Evolutionary conservation across 2,329 filamentous ascomycete genomes (phyloP).

Genomic region (Xylaria sp.): DNA sequence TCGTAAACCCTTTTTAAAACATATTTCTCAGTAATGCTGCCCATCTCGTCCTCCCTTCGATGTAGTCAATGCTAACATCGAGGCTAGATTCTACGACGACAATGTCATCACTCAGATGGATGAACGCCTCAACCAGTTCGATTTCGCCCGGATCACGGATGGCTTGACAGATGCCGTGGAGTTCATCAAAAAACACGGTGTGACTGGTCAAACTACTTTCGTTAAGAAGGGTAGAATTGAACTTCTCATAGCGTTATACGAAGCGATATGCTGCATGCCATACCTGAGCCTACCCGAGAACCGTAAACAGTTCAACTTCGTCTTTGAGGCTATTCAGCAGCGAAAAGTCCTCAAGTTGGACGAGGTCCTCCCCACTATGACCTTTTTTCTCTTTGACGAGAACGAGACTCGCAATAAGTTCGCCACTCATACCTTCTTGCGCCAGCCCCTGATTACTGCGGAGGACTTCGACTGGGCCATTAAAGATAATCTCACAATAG

Average conservation of each 20-base stretch:
- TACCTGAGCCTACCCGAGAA: slow-evolving; percentile 65
- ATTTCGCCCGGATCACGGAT: slow-evolving; percentile 62
- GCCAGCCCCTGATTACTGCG: slow-evolving; percentile 63
- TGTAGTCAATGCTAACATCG: slow-evolving; percentile 8
- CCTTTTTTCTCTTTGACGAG: slow-evolving; percentile 79
- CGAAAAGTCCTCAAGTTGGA: slow-evolving; percentile 79
- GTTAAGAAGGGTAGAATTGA: slow-evolving; percentile 51
- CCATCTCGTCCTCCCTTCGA: neutral
- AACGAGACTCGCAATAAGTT: slow-evolving; percentile 67
- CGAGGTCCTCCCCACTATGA: slow-evolving; percentile 77
- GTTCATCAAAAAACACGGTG: slow-evolving; percentile 49
- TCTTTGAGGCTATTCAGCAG: slow-evolving; percentile 79
- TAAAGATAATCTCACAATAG: slow-evolving; percentile 69
- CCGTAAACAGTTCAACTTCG: slow-evolving; percentile 70
- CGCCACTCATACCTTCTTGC: slow-evolving; percentile 70
- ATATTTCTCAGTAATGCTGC: slow-evolving; percentile 59
- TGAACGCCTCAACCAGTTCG: slow-evolving; percentile 59
- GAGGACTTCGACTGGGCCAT: slow-evolving; percentile 89
- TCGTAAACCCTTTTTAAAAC: slow-evolving; percentile 64
- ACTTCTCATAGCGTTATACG: slow-evolving; percentile 81
- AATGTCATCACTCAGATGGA: slow-evolving; percentile 55
- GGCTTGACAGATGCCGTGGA: slow-evolving; percentile 61
- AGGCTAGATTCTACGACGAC: slow-evolving; percentile 45
- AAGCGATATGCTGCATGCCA: slow-evolving; percentile 81
- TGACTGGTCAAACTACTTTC: slow-evolving; percentile 45